Conservation (phyloP, 345 rosid species). For the Citrus cavaleriei region DNA sequence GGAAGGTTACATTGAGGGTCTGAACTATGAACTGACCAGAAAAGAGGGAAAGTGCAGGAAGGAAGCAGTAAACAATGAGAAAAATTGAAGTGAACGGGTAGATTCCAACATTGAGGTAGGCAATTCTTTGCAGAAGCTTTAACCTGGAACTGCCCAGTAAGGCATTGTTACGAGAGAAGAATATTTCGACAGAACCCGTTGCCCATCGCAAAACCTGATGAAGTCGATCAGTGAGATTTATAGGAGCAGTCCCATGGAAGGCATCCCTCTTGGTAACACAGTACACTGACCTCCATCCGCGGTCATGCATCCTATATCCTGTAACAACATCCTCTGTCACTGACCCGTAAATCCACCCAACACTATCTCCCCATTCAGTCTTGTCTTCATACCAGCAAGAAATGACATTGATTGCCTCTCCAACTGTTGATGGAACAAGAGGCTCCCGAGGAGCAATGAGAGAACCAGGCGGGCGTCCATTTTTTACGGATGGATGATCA, state of each 20-base stretch:
- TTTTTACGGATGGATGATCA: conserved; percentile 39
- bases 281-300: conserved; percentile 81
- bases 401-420: conserved; percentile 71
- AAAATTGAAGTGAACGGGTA: conserved; percentile 82
- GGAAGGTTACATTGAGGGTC: conserved; percentile 47
- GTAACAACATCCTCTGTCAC: conserved; percentile 87
- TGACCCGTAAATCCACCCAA: conserved; percentile 89
- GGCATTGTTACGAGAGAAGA: conserved; percentile 83
- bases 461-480: conserved; percentile 70
- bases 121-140: conserved; percentile 65
- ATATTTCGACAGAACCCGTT: conserved; percentile 83
- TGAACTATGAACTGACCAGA: conserved; percentile 68
- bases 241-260: conserved; percentile 73
- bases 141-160: conserved; percentile 51
- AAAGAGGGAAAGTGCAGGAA: conserved; percentile 70
- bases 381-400: conserved; percentile 91
- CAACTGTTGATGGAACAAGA: conserved; percentile 44
- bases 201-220: conserved; percentile 92
- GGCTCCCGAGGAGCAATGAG: conserved; percentile 47
- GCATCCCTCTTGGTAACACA: conserved; percentile 74
- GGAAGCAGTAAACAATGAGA: conserved; percentile 84
- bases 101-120: conserved; percentile 79
- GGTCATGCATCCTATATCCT: conserved; percentile 77
- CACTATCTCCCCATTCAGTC: conserved; percentile 69
- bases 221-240: conserved; percentile 74